Conservation (phyloP, 352 stramenopile species). For the Pythium dissimile region DNA sequence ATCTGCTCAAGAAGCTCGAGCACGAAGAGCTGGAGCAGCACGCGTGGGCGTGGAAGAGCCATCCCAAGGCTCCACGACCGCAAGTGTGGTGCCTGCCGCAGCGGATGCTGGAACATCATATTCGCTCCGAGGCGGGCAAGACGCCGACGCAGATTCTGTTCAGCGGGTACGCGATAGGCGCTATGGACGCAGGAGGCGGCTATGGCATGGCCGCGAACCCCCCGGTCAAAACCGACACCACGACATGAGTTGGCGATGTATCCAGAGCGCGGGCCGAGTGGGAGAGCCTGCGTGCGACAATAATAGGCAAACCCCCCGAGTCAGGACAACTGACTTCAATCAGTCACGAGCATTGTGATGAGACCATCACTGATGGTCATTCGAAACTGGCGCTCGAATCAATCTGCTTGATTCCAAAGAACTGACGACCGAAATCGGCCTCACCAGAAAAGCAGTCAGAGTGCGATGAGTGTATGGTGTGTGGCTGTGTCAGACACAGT, state of each 20-base stretch:
- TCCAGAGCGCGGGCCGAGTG: too few relatives aligned
- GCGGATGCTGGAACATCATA: slow-evolving; percentile 38
- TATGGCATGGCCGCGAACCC: slow-evolving; percentile 28
- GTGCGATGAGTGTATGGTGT: too few relatives aligned
- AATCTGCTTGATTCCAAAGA: too few relatives aligned
- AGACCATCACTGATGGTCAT: too few relatives aligned
- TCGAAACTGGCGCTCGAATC: too few relatives aligned
- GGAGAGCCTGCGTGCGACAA: too few relatives aligned
- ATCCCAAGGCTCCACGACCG: slow-evolving; percentile 12
- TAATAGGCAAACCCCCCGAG: too few relatives aligned
- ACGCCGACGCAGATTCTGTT: slow-evolving; percentile 25
- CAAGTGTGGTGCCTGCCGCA: slow-evolving; percentile 39
- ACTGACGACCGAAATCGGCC: too few relatives aligned
- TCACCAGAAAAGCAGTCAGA: too few relatives aligned
- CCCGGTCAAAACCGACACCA: not conserved
- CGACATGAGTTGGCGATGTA: not conserved
- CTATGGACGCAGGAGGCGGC: slow-evolving; percentile 42
- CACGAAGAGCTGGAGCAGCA: slow-evolving; percentile 45
- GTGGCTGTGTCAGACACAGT: too few relatives aligned
- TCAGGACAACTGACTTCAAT: too few relatives aligned
- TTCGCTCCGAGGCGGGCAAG: slow-evolving; percentile 13
- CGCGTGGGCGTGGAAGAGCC: slow-evolving; percentile 43
- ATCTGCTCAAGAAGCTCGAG: slow-evolving; percentile 45
- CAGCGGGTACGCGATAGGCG: slow-evolving; percentile 42
- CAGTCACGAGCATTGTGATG: too few relatives aligned